phyloP scores from a whole-genome alignment of 257 asterid species.

The Thymus mandschuricus region DNA sequence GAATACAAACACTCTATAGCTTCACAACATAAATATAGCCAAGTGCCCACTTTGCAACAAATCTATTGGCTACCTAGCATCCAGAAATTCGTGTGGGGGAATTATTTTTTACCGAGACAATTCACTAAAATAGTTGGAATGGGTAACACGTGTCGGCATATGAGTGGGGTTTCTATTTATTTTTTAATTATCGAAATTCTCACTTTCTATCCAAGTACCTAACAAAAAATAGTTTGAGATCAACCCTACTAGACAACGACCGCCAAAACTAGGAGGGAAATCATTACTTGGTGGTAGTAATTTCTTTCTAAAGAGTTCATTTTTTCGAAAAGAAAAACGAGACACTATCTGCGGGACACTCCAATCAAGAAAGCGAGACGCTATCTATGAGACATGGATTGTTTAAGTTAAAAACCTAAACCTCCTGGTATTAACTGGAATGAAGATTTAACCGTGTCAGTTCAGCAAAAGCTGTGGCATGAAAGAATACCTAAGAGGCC shows the following conservation, averaged over 20 bases:
- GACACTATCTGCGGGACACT: too few species aligned
- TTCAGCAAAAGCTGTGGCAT: constrained; percentile 16
- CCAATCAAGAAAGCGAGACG: not conserved
- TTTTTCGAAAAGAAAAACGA: too few species aligned
- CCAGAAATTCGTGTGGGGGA: constrained; percentile 26
- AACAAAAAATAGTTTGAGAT: constrained; percentile 19
- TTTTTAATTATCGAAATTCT: constrained; percentile 28
- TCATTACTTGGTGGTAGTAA: constrained; percentile 3
- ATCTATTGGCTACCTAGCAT: constrained; percentile 46
- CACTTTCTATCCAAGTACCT: constrained; percentile 32
- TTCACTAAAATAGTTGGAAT: constrained; percentile 21
- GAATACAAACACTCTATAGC: constrained; percentile 13
- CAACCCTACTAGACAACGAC: constrained; percentile 39
- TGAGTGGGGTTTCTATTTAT: constrained; percentile 18
- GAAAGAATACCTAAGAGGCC: not conserved
- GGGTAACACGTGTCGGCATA: constrained; percentile 30
- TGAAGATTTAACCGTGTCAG: constrained; percentile 17
- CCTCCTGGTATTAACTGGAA: constrained; percentile 23
- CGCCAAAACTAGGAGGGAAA: constrained; percentile 31
- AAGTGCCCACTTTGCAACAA: constrained; percentile 45
- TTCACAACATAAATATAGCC: constrained; percentile 33
- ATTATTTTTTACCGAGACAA: constrained; percentile 6
- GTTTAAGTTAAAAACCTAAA: constrained; percentile 21
- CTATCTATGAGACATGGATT: not conserved
- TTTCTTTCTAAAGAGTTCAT: not conserved